These are phyloP conservation scores for Mortierella polycephala DNA, from an alignment of 371 early-diverging fungal species.

Conservation along the genomic window DNA sequence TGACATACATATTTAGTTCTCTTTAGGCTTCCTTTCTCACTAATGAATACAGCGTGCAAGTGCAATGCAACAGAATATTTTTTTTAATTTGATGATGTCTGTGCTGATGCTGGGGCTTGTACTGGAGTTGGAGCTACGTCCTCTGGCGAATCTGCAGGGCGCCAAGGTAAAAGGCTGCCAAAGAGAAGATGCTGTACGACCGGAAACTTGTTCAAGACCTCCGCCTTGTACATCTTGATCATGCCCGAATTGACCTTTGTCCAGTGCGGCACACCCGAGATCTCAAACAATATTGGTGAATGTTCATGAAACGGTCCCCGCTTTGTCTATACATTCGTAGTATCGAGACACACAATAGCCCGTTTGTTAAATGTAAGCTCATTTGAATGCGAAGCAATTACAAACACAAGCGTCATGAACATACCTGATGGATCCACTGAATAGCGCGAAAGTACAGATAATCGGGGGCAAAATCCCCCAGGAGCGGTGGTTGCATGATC, in stretches of 20 bases:
- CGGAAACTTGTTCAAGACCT: slow-evolving; percentile 95
- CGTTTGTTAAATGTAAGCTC: too few species aligned
- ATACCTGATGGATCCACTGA: slow-evolving; percentile 80
- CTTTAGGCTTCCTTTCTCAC: too few species aligned
- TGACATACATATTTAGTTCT: too few species aligned
- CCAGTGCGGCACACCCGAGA: slow-evolving; percentile 90
- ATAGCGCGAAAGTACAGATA: slow-evolving; percentile 93
- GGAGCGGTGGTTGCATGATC: slow-evolving; percentile 70
- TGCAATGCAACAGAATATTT: too few species aligned
- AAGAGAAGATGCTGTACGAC: slow-evolving; percentile 98
- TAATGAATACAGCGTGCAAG: too few species aligned
- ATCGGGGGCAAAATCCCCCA: slow-evolving; percentile 76
- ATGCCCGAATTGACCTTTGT: slow-evolving; percentile 93
- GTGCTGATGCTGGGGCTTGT: too few species aligned
- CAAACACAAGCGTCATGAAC: neutral
- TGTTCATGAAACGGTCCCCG: slow-evolving; percentile 80
- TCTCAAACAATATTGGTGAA: slow-evolving; percentile 95
- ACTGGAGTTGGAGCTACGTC: neutral
- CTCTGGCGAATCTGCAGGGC: slow-evolving; percentile 33
- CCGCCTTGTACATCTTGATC: slow-evolving; percentile 96
- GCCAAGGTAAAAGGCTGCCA: slow-evolving; percentile 74
- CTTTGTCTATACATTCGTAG: slow-evolving; percentile 59
- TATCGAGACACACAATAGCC: too few species aligned
- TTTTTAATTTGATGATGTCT: too few species aligned
- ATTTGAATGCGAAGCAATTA: too few species aligned